Evolutionary conservation across 2,329 filamentous ascomycete species (phyloP), one percentile per base, ranked within the genome.

Genomic region (Tolypocladium tropicale): DNA sequence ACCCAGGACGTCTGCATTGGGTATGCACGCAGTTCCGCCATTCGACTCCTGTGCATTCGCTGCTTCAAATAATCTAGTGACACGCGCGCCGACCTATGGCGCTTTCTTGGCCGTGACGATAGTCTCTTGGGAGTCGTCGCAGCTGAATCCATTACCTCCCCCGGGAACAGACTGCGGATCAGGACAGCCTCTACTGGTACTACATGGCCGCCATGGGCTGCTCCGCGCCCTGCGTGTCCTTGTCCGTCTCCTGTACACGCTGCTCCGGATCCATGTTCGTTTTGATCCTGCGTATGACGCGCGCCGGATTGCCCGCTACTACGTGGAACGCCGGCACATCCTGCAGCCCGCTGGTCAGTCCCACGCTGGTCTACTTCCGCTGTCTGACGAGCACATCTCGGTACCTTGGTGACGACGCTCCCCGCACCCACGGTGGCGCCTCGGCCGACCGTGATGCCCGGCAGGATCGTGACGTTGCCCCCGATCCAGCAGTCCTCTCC

Each of bases 401-500:
- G 39, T 21, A 43, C 39, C 39, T 66, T 94, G 2, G 89, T 94
- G 28, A 95, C 90, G 4, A 95, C 88, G 67, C 86, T 90, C 1
- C 87, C 89, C 1, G 91, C 90, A 1, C 89, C 91, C 58, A 95
- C 78, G 0, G 85, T 88, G 5, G 76, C 78, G 0, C 90, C 90
- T 55, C 79, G 77, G 0, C 91, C 90, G 60, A 95, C 86, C 1
- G 80, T 92, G 28, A 95, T 84, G 0, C 90, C 90, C 0, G 89
- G 84, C 48, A 92, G 73, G 21, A 95, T 81, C 25, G 77, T 82
- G 6, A 83, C 84, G 64, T 85, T 86, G 0, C 88, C 88, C 1
- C 85, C 88, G 33, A 93, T 71, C 89, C 89, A 90, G 71, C 88
- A 89, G 72, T 95, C 90, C 60, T 90, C 85, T 0, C 86, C 89